These are phyloP conservation scores for Geotrichum klebahnii DNA, from an alignment of 1,139 yeast genomes.

Conservation along the genomic window DNA sequence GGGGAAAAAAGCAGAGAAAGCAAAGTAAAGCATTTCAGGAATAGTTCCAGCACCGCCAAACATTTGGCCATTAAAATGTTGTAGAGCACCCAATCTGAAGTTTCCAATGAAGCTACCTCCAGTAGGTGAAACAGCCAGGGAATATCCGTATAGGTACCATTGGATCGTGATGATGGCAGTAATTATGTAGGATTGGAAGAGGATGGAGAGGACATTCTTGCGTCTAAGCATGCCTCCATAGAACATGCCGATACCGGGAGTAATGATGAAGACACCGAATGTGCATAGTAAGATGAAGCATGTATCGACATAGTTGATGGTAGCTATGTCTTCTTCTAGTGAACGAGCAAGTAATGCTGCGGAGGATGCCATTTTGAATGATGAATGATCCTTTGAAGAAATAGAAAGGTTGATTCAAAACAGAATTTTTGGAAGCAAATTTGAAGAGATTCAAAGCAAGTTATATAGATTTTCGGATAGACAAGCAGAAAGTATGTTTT, in stretches of 20 bases:
- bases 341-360: too few relatives aligned
- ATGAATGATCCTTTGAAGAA: too few relatives aligned
- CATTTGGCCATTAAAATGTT: slow-evolving; percentile 50
- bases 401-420: too few relatives aligned
- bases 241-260: slow-evolving; percentile 77
- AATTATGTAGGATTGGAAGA: slow-evolving; percentile 72
- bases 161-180: slow-evolving; percentile 70
- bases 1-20: slow-evolving; percentile 85
- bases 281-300: slow-evolving; percentile 36
- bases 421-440: too few relatives aligned
- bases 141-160: slow-evolving; percentile 98
- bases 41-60: slow-evolving; percentile 53
- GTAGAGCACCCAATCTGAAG: slow-evolving; percentile 73
- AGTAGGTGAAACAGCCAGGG: slow-evolving; percentile 73
- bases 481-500: too few relatives aligned
- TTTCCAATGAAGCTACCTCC: slow-evolving; percentile 82
- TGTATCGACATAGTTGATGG: slow-evolving; percentile 14
- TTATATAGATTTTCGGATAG: too few relatives aligned
- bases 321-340: slow-evolving; percentile 9
- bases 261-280: slow-evolving; percentile 65
- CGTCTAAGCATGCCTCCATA: slow-evolving; percentile 80
- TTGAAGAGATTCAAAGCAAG: too few relatives aligned
- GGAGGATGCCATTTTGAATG: too few relatives aligned
- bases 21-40: slow-evolving; percentile 81
- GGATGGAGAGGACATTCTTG: slow-evolving; percentile 75